These are phyloP conservation scores for Pseudogymnoascus sp. DNA, from an alignment of 2,329 filamentous ascomycete species.

Conservation along the genomic window DNA sequence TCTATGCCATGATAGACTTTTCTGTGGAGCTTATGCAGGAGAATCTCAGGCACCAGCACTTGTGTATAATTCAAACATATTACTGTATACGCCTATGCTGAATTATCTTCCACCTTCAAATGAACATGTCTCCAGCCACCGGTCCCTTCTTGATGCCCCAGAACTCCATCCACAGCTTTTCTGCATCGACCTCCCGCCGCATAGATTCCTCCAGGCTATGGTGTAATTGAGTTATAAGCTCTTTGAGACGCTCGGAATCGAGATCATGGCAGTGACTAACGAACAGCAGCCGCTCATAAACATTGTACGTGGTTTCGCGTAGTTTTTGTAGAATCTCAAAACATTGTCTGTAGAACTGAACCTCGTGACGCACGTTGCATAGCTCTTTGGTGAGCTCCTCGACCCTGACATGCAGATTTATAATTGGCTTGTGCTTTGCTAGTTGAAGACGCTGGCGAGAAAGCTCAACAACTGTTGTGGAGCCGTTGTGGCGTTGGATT, in stretches of 20 bases:
- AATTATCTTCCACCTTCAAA: background rate
- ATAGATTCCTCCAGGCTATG: constrained; percentile 13
- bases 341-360: constrained; percentile 15
- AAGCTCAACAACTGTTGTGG: constrained; percentile 13
- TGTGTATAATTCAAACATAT: background rate
- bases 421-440: constrained; percentile 11
- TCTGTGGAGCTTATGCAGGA: background rate
- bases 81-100: background rate
- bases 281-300: constrained; percentile 15
- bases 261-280: constrained; percentile 11
- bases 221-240: constrained; percentile 14
- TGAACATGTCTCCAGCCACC: constrained; percentile 9
- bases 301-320: constrained; percentile 15
- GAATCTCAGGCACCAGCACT: background rate
- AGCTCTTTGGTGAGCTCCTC: constrained; percentile 17
- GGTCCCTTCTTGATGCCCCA: constrained; percentile 11
- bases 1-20: background rate
- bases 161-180: constrained; percentile 15
- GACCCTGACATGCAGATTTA: constrained; percentile 10
- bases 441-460: constrained; percentile 11
- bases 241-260: constrained; percentile 7
- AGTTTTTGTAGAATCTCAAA: constrained; percentile 16
- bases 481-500: constrained; percentile 13
- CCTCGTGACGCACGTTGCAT: constrained; percentile 14
- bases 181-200: constrained; percentile 12